Evolutionary conservation across 2,329 filamentous ascomycete genomes (phyloP).

Genomic region (Blumeria graminis): DNA sequence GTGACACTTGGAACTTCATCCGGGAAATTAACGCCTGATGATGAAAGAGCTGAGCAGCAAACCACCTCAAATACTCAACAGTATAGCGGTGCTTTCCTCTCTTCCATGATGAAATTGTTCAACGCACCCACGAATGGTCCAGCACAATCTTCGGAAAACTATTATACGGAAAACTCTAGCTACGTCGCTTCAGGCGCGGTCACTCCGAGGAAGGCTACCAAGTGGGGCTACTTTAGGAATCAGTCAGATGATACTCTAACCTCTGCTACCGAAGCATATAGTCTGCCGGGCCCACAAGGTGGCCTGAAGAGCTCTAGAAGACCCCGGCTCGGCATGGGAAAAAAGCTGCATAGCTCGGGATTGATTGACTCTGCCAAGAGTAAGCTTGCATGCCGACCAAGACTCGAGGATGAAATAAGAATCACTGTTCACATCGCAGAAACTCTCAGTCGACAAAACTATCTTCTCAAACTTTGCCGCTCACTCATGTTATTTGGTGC

Average conservation of each 20-base stretch:
- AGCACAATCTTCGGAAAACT: constrained; percentile 10
- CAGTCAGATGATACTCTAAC: constrained; percentile 23
- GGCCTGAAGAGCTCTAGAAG: constrained; percentile 18
- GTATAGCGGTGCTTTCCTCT: constrained; percentile 51
- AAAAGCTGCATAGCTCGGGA: constrained; percentile 9
- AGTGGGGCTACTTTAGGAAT: constrained; percentile 18
- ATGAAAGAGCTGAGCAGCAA: constrained; percentile 25
- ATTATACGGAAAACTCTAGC: constrained; percentile 14
- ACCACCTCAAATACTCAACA: constrained; percentile 43
- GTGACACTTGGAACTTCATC: constrained; percentile 15
- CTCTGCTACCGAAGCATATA: constrained; percentile 28
- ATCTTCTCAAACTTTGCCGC: constrained; percentile 62
- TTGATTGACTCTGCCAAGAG: constrained; percentile 9
- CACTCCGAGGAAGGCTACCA: constrained; percentile 10
- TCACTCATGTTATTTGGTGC: constrained; percentile 79
- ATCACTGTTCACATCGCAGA: constrained; percentile 37
- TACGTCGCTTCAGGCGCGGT: constrained; percentile 10
- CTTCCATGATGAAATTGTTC: constrained; percentile 47
- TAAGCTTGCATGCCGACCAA: constrained; percentile 8
- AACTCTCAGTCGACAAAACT: constrained; percentile 57
- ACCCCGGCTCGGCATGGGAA: constrained; percentile 11
- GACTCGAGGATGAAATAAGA: constrained; percentile 16
- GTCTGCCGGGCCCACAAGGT: constrained; percentile 25
- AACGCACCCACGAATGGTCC: constrained; percentile 20
- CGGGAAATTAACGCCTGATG: constrained; percentile 21